phyloP scores from a whole-genome alignment of 352 stramenopile genomes.

The Phytophthora fragariae region DNA sequence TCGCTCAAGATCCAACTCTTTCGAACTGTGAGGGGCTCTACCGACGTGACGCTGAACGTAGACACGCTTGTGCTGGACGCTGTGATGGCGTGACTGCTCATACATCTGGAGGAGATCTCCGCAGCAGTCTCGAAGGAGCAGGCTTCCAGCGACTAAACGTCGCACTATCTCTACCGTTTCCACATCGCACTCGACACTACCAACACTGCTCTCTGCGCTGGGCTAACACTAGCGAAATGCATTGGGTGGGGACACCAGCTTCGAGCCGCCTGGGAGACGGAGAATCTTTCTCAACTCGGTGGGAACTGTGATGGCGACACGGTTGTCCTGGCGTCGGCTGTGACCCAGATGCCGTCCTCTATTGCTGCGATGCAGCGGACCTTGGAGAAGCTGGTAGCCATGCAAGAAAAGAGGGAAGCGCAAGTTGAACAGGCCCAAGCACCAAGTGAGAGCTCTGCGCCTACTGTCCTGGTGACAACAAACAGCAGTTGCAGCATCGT shows the following conservation, averaged over 20 bases:
- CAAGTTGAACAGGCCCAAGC: neutral
- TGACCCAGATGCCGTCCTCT: neutral
- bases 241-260: neutral
- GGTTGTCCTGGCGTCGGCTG: neutral
- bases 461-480: neutral
- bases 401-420: neutral
- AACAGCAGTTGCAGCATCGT: neutral
- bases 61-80: neutral
- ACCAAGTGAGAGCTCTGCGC: constrained; percentile 1
- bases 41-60: neutral
- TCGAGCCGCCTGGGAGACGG: neutral
- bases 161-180: neutral
- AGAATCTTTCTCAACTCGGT: neutral
- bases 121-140: neutral
- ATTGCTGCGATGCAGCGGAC: neutral
- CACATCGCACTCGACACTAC: neutral
- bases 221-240: neutral
- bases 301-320: neutral
- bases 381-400: neutral
- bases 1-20: neutral
- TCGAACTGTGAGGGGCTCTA: neutral
- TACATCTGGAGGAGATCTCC: neutral
- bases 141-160: neutral
- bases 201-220: neutral
- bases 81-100: neutral